A percentile compares a stretch with the other conserved stretches of the same genome.
Evolutionary conservation across 1,284 basidiomycete species (phyloP).

Genomic region (Earliella scabrosa): DNA sequence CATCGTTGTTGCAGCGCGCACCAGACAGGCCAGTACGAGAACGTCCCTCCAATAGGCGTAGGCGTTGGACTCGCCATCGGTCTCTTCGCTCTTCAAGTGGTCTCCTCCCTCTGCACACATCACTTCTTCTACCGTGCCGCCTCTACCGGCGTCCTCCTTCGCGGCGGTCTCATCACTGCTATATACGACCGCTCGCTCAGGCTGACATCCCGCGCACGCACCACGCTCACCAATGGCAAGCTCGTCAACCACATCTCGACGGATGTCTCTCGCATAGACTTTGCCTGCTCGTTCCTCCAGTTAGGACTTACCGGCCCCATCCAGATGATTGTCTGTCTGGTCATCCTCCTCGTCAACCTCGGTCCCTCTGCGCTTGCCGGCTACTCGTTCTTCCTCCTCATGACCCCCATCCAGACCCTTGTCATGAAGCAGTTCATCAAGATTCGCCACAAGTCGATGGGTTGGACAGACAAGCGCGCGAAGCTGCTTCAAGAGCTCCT

Average conservation of each 20-base stretch:
- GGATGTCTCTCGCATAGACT: slow-evolving; percentile 91
- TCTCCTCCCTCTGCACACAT: slow-evolving; percentile 72
- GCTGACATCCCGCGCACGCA: slow-evolving; percentile 83
- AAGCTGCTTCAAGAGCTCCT: slow-evolving; percentile 85
- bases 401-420: slow-evolving; percentile 66
- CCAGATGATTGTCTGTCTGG: slow-evolving; percentile 72
- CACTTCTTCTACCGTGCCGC: slow-evolving; percentile 83
- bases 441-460: slow-evolving; percentile 79
- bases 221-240: slow-evolving; percentile 83
- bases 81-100: slow-evolving; percentile 72
- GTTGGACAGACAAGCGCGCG: slow-evolving; percentile 89
- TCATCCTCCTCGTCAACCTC: slow-evolving; percentile 71
- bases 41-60: slow-evolving; percentile 62
- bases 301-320: slow-evolving; percentile 81
- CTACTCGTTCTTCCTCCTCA: slow-evolving; percentile 78
- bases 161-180: slow-evolving; percentile 87
- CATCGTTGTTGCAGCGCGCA: slow-evolving; percentile 40
- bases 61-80: slow-evolving; percentile 80
- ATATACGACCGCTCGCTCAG: slow-evolving; percentile 84
- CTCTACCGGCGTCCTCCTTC: slow-evolving; percentile 79
- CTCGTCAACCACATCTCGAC: slow-evolving; percentile 94
- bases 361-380: slow-evolving; percentile 86
- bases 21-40: slow-evolving; percentile 41
- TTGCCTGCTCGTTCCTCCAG: slow-evolving; percentile 84
- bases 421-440: slow-evolving; percentile 80